A percentile compares a stretch with the other conserved stretches of the same genome.
These are phyloP conservation scores for Lachnellula occidentalis DNA, from an alignment of 2,329 filamentous ascomycete genomes.

Conservation along the genomic window DNA sequence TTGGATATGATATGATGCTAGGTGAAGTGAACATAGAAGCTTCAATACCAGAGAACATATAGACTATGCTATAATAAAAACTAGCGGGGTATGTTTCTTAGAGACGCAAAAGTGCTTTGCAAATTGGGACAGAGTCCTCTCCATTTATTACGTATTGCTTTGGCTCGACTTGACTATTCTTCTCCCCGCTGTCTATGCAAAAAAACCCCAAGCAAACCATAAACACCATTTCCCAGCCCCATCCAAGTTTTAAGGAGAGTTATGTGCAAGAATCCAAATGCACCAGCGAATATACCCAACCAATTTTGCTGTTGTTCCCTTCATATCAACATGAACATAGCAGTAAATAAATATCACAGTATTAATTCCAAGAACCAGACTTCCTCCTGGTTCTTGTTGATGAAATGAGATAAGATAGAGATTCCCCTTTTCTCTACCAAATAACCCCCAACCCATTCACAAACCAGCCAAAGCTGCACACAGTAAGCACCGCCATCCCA, in stretches of 20 bases:
- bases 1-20: no score
- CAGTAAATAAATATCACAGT: no score
- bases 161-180: background rate
- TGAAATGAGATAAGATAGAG: no score
- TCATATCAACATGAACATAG: constrained; percentile 1
- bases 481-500: constrained; percentile 50
- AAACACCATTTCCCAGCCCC: constrained; percentile 16
- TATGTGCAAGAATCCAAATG: constrained; percentile 1
- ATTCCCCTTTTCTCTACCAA: constrained; percentile 19
- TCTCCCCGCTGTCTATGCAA: constrained; percentile 21
- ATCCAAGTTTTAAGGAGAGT: constrained; percentile 14
- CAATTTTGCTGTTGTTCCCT: constrained; percentile 1
- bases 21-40: background rate
- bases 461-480: constrained; percentile 60
- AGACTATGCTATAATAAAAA: no score
- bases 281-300: constrained; percentile 4
- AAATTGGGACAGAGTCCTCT: background rate
- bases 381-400: no score
- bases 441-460: constrained; percentile 41
- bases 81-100: no score
- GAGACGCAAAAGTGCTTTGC: no score
- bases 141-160: constrained; percentile 5
- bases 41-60: background rate
- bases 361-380: no score
- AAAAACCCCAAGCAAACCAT: constrained; percentile 6